Base-by-base conservation (phyloP, 1,284 basidiomycete species). In the Naganishia albida region DNA sequence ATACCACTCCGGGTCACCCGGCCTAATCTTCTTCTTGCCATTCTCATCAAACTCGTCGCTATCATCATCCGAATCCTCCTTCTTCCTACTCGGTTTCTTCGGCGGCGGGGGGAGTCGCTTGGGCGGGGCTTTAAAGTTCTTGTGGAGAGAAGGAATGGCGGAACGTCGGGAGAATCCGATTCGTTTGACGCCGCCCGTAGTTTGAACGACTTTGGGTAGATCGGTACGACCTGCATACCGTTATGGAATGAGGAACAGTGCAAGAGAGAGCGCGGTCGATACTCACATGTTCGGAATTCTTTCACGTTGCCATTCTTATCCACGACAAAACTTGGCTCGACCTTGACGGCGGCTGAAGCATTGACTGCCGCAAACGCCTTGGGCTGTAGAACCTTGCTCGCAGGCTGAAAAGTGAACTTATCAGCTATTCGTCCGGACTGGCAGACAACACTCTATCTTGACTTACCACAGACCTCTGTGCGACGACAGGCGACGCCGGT, bases 51-150 rank as follows among this genome's bases (percentile, higher is more conserved):
- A 73, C 4, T 79, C 74, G 13, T 75, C 72, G 12, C 71, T 74
- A 8, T 74, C 70, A 25, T 76, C 76, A 7, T 75, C 73, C 2
- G 68, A 68, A 16, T 69, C 68, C 65, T 73, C 72, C 66, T 77
- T 77, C 70, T 72, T 75, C 68, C 72, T 74, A 25, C 60, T 68
- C 1, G 73, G 68, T 67, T 79, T 80, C 26, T 73, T 72, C 18
- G 78, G 78, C 6, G 72, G 69, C 2, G 78, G 77, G 2, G 78
- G 77, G 16, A 77, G 67, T 4, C 72, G 70, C 64, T 77, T 78
- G 26, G 72, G 74, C 0, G 75, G 75, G 0, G 74, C 71, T 10
- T 77, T 77, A 52, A 80, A 77, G 63, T 71, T 75, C 7, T 67
- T 64, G 65, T 80, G 78, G 18, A 80, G 67, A 2, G 77, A 72